phyloP scores from a whole-genome alignment of 495 filamentous ascomycete species.

The Terfezia claveryi region DNA sequence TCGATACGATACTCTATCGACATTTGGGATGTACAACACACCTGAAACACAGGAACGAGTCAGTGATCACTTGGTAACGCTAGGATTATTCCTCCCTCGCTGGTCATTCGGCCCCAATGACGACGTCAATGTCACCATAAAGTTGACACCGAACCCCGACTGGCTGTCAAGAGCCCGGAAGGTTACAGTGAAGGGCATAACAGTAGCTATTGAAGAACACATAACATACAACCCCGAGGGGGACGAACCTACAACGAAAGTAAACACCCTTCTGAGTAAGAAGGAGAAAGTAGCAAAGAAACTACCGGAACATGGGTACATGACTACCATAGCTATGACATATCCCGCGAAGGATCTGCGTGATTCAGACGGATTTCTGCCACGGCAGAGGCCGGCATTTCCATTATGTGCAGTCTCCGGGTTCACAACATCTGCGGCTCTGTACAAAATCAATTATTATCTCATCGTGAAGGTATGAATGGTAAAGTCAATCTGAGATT shows the following conservation, averaged over 20 bases:
- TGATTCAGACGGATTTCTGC: conserved; percentile 72
- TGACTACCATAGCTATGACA: conserved; percentile 73
- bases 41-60: conserved; percentile 69
- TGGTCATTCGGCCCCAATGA: conserved; percentile 96
- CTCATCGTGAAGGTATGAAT: conserved; percentile 65
- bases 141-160: conserved; percentile 73
- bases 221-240: conserved; percentile 95
- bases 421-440: conserved; percentile 79
- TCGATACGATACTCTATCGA: conserved; percentile 88
- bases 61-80: conserved; percentile 73
- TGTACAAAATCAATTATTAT: conserved; percentile 98
- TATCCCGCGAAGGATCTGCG: conserved; percentile 80
- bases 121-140: conserved; percentile 87
- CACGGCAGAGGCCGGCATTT: conserved; percentile 53
- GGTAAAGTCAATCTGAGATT: neutral
- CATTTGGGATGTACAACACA: conserved; percentile 98
- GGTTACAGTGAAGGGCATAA: conserved; percentile 86
- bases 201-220: conserved; percentile 85
- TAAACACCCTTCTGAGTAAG: conserved; percentile 66
- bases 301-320: conserved; percentile 67
- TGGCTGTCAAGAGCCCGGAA: conserved; percentile 74
- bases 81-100: conserved; percentile 72
- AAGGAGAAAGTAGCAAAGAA: conserved; percentile 61
- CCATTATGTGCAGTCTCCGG: conserved; percentile 71
- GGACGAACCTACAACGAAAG: conserved; percentile 82